phyloP scores from a whole-genome alignment of 371 early-diverging fungal species.

The Syncephalastrum sp. region DNA sequence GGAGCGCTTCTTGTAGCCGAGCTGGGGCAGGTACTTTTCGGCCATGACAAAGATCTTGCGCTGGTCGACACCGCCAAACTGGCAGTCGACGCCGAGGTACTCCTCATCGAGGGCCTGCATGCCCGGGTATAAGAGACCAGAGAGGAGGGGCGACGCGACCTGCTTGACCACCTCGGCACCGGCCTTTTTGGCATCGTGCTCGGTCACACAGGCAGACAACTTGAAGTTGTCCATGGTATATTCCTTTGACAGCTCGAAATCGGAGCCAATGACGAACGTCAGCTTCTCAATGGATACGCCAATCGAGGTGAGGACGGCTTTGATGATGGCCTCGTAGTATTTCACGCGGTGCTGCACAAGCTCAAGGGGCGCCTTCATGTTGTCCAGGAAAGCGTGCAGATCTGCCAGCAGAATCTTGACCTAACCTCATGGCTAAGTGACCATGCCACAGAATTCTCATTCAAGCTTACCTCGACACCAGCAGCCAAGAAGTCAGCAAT shows the following conservation, averaged over 20 bases:
- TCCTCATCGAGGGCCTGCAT: constrained; percentile 99
- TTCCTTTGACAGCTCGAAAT: constrained; percentile 85
- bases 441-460: neutral
- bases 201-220: constrained; percentile 86
- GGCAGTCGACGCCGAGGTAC: constrained; percentile 96
- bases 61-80: constrained; percentile 99
- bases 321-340: constrained; percentile 96
- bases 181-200: constrained; percentile 99
- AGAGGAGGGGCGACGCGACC: constrained; percentile 92
- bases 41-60: constrained; percentile 99
- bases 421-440: constrained; percentile 30
- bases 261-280: constrained; percentile 92
- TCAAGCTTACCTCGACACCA: constrained; percentile 55
- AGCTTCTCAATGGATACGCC: constrained; percentile 94
- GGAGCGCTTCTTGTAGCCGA: constrained; percentile 98
- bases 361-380: constrained; percentile 98
- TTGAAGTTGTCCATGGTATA: constrained; percentile 96
- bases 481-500: constrained; percentile 97
- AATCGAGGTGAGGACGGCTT: constrained; percentile 86
- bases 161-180: constrained; percentile 99
- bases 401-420: constrained; percentile 97
- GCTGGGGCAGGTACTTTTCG: constrained; percentile 92
- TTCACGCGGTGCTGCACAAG: constrained; percentile 86
- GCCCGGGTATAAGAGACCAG: constrained; percentile 97
- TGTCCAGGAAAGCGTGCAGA: constrained; percentile 99